Conservation (phyloP, 805 yeast species). For the Zygoascus tannicola region DNA sequence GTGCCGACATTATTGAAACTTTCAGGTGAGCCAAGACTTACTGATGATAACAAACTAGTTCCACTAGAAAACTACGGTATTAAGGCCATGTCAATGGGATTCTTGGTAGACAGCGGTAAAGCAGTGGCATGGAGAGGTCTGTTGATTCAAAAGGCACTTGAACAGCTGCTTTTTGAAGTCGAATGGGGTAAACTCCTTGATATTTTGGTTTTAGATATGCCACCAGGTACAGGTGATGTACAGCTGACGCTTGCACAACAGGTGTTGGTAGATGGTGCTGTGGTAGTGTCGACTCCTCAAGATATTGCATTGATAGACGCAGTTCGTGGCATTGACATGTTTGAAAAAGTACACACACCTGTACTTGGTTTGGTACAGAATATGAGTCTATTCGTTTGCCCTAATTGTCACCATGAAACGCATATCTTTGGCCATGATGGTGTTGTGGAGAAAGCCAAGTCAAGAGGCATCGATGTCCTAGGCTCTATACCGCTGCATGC, state of each 20-base stretch:
- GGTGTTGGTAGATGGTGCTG: conserved; percentile 65
- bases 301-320: conserved; percentile 78
- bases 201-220: conserved; percentile 69
- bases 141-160: conserved; percentile 79
- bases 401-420: conserved; percentile 62
- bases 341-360: conserved; percentile 59
- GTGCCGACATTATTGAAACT: conserved; percentile 64
- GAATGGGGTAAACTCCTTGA: conserved; percentile 58
- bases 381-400: conserved; percentile 71
- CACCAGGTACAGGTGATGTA: conserved; percentile 88
- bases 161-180: conserved; percentile 76
- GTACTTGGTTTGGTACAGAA: conserved; percentile 71
- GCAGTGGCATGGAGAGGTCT: conserved; percentile 79
- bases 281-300: conserved; percentile 79
- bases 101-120: conserved; percentile 52
- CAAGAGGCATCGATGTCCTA: conserved; percentile 40
- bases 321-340: conserved; percentile 71
- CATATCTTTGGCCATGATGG: conserved; percentile 70
- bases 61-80: conserved; percentile 57
- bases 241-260: conserved; percentile 78
- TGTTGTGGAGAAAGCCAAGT: conserved; percentile 39
- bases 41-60: conserved; percentile 18
- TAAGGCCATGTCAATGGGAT: conserved; percentile 87
- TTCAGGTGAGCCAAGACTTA: conserved; percentile 57
- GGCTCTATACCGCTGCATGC: conserved; percentile 62